A percentile compares a stretch with the other conserved stretches of the same genome.
Conservation (phyloP, 306 rosid species). For the Geum urbanum region DNA sequence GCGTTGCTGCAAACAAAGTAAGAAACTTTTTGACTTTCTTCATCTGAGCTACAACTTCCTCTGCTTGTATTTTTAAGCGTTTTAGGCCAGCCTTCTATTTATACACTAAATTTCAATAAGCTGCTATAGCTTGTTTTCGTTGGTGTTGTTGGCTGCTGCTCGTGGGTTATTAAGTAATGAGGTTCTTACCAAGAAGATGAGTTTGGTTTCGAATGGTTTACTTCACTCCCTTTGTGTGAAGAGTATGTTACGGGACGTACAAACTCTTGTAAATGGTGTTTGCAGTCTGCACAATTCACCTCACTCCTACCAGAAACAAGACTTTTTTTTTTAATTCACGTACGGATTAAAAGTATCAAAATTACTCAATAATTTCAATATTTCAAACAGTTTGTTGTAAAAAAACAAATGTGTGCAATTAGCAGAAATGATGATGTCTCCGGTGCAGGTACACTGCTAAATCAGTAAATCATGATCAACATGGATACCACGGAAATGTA, state of each 20-base stretch:
- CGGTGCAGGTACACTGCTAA: neutral
- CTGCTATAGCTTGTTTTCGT: slow-evolving; percentile 22
- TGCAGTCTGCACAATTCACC: slow-evolving; percentile 23
- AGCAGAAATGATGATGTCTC: neutral
- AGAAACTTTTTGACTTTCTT: slow-evolving; percentile 28
- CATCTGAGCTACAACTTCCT: slow-evolving; percentile 24
- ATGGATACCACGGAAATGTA: neutral
- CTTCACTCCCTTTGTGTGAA: slow-evolving; percentile 54
- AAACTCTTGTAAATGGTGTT: slow-evolving; percentile 10
- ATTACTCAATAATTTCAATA: neutral
- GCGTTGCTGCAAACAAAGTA: slow-evolving; percentile 25
- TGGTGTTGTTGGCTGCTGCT: slow-evolving; percentile 14
- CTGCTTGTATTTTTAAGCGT: slow-evolving; percentile 21
- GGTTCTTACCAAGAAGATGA: slow-evolving; percentile 42
- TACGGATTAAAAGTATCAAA: neutral
- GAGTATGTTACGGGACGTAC: slow-evolving; percentile 44
- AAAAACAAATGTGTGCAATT: neutral
- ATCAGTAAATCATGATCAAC: neutral
- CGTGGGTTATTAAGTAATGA: slow-evolving; percentile 19
- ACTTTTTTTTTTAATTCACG: neutral
- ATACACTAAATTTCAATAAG: slow-evolving; percentile 28
- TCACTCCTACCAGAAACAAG: slow-evolving; percentile 23
- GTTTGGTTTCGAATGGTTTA: slow-evolving; percentile 34
- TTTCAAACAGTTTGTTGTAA: neutral
- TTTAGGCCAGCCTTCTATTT: slow-evolving; percentile 27